These are phyloP conservation scores for Smittium culicis DNA, from an alignment of 371 early-diverging fungal species.

Conservation along the genomic window DNA sequence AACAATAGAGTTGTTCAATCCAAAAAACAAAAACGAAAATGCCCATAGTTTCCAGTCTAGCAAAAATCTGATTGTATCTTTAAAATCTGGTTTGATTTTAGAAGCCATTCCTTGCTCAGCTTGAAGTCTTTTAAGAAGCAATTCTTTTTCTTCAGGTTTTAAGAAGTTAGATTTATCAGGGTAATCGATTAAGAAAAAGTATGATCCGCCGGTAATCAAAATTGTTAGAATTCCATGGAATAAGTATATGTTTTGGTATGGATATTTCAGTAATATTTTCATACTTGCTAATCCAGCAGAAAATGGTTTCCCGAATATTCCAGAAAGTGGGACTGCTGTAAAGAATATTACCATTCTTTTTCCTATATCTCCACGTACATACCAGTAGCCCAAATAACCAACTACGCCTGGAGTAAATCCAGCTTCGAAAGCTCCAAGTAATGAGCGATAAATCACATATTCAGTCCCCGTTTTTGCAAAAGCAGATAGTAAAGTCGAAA, in stretches of 20 bases:
- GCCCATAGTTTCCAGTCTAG: conserved; percentile 13
- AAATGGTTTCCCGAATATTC: conserved; percentile 43
- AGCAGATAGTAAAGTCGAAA: conserved; percentile 42
- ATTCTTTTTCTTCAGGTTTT: conserved; percentile 19
- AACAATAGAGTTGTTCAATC: not conserved
- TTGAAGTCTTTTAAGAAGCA: conserved; percentile 15
- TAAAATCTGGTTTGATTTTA: not conserved
- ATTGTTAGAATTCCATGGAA: conserved; percentile 35
- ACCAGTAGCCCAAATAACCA: conserved; percentile 35
- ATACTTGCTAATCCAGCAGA: conserved; percentile 42
- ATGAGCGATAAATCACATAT: conserved; percentile 37
- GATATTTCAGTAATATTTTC: conserved; percentile 17
- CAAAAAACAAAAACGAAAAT: not conserved
- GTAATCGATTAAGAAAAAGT: conserved; percentile 20
- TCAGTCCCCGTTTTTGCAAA: conserved; percentile 35
- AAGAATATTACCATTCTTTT: conserved; percentile 29
- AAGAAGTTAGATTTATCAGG: conserved; percentile 21
- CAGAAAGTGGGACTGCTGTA: conserved; percentile 28
- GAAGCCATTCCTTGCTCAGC: conserved; percentile 16
- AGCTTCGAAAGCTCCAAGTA: conserved; percentile 39
- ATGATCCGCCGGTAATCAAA: conserved; percentile 23
- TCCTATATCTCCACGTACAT: conserved; percentile 22
- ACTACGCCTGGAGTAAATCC: conserved; percentile 43
- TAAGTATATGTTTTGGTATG: conserved; percentile 34
- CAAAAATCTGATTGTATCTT: conserved; percentile 11